phyloP scores from a whole-genome alignment of 768 basidiomycete species.

The Mycena vulgaris region DNA sequence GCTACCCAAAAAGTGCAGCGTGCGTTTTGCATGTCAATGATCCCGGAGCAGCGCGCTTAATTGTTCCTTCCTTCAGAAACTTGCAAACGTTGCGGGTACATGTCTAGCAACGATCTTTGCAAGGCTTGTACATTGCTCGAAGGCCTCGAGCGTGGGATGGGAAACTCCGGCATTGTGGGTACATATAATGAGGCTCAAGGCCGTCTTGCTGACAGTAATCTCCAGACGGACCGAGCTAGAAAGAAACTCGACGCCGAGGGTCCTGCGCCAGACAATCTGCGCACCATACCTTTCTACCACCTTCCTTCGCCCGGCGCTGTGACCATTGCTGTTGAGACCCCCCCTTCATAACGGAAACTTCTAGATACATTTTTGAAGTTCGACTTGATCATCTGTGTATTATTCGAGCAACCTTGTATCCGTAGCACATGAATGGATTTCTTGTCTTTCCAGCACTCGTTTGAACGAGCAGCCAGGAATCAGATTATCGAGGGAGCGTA shows the following conservation, averaged over 20 bases:
- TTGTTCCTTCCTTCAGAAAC: conserved; percentile 70
- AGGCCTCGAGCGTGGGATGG: conserved; percentile 90
- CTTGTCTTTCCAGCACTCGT: not conserved
- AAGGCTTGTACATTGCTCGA: conserved; percentile 94
- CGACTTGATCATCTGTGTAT: not conserved
- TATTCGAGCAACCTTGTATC: not conserved
- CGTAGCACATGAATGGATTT: not conserved
- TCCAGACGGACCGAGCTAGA: conserved; percentile 76
- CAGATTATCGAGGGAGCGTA: not conserved
- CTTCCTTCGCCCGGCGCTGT: conserved; percentile 12
- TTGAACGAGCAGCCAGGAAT: not conserved
- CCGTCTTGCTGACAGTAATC: conserved; percentile 27
- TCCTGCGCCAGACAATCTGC: conserved; percentile 75
- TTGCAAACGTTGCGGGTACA: conserved; percentile 94
- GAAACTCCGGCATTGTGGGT: conserved; percentile 72
- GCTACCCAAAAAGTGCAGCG: conserved; percentile 88
- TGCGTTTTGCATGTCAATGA: conserved; percentile 57
- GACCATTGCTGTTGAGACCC: conserved; percentile 13
- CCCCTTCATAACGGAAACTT: not conserved
- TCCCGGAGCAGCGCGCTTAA: conserved; percentile 21
- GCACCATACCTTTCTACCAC: conserved; percentile 79
- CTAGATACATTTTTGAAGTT: not conserved
- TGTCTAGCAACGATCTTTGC: conserved; percentile 97
- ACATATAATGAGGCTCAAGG: conserved; percentile 7
- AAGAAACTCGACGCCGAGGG: conserved; percentile 74